Percentiles rank a stretch among this genome's conserved stretches.
Evolutionary conservation across 805 yeast genomes (phyloP).

Genomic region (Wickerhamiella spandovensis): DNA sequence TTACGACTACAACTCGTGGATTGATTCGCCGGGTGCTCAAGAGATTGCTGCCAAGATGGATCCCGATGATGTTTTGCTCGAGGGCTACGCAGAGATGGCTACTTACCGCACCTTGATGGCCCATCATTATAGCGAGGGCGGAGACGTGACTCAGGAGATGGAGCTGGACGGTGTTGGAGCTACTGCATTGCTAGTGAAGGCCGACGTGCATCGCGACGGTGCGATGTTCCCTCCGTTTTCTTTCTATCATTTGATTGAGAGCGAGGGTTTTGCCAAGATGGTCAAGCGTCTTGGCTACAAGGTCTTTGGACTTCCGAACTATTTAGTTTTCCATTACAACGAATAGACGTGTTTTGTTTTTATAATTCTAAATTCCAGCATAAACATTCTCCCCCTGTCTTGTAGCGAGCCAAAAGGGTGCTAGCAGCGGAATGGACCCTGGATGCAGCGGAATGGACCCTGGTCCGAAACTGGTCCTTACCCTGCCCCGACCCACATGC

Average conservation of each 20-base stretch:
- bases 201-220: conserved; percentile 97
- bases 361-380: no score
- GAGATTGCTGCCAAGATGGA: conserved; percentile 56
- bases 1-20: conserved; percentile 93
- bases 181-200: conserved; percentile 88
- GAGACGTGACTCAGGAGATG: conserved; percentile 57
- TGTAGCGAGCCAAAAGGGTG: no score
- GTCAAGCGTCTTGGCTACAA: conserved; percentile 87
- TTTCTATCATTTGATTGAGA: conserved; percentile 90
- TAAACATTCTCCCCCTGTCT: no score
- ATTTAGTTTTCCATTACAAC: conserved; percentile 81
- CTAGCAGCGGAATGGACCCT: no score
- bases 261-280: conserved; percentile 96
- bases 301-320: conserved; percentile 87
- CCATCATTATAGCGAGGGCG: conserved; percentile 55
- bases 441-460: no score
- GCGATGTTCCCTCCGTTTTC: conserved; percentile 99
- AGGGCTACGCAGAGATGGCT: conserved; percentile 87
- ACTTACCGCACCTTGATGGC: conserved; percentile 96
- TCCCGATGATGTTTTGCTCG: conserved; percentile 87
- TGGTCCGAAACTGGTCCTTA: no score
- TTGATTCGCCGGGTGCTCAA: conserved; percentile 55
- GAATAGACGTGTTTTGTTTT: conserved; percentile 31
- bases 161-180: conserved; percentile 96
- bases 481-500: not conserved